phyloP scores from a whole-genome alignment of 805 yeast species.

The Ogataea salicorniae region DNA sequence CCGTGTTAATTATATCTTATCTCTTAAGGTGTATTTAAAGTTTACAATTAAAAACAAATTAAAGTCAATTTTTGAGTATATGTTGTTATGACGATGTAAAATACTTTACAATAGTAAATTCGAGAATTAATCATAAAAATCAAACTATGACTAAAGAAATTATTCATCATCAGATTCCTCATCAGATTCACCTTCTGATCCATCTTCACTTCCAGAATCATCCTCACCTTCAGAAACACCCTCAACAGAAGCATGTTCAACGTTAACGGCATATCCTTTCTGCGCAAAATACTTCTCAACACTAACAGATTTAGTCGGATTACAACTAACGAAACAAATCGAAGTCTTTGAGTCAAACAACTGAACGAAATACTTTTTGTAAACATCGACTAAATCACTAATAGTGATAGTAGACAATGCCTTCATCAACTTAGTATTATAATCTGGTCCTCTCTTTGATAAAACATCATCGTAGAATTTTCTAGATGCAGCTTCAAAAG shows the following conservation, averaged over 20 bases:
- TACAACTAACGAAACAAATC: slow-evolving; percentile 64
- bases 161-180: slow-evolving; percentile 7
- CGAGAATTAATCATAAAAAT: too few species aligned
- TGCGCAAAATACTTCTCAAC: slow-evolving; percentile 42
- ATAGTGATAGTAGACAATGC: slow-evolving; percentile 48
- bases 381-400: slow-evolving; percentile 44
- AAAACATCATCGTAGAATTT: slow-evolving; percentile 64
- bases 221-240: slow-evolving; percentile 20
- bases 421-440: slow-evolving; percentile 47
- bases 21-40: too few species aligned
- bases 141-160: too few species aligned
- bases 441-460: slow-evolving; percentile 66
- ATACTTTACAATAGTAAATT: too few species aligned
- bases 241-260: slow-evolving; percentile 43
- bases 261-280: slow-evolving; percentile 53
- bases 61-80: too few species aligned
- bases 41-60: too few species aligned
- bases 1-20: too few species aligned
- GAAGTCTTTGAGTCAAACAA: slow-evolving; percentile 57
- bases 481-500: slow-evolving; percentile 56
- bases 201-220: slow-evolving; percentile 30
- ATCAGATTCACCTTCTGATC: slow-evolving; percentile 20
- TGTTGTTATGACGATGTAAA: too few species aligned
- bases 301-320: slow-evolving; percentile 53
- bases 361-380: slow-evolving; percentile 57